Conservation (phyloP, 1,284 basidiomycete genomes). For the Cryptococcus floricola region DNA sequence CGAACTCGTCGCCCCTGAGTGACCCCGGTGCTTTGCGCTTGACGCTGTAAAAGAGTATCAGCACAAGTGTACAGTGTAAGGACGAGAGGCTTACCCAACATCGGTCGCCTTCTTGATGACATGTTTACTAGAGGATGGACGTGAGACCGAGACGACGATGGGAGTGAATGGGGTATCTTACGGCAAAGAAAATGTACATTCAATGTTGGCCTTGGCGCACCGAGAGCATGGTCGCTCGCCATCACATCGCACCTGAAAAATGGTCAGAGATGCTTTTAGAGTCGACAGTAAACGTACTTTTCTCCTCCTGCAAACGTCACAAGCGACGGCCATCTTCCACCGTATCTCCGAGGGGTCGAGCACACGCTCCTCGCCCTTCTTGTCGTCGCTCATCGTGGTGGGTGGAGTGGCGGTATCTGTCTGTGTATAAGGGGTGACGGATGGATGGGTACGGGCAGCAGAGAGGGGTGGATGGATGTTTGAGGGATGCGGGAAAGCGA, state of each 20-base stretch:
- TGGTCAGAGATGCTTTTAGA: neutral
- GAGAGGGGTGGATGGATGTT: too few relatives aligned
- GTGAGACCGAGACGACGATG: neutral
- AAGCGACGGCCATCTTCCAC: constrained; percentile 18
- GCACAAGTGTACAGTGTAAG: too few relatives aligned
- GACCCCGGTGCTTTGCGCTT: too few relatives aligned
- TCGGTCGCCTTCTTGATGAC: constrained; percentile 2
- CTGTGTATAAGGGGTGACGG: too few relatives aligned
- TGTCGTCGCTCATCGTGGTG: neutral
- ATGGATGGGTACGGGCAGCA: too few relatives aligned
- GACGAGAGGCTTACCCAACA: neutral
- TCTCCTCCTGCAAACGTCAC: constrained; percentile 11
- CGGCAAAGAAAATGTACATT: constrained; percentile 13
- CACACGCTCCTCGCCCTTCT: neutral
- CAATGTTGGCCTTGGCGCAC: constrained; percentile 6
- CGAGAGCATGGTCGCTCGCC: constrained; percentile 13
- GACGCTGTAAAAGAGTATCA: too few relatives aligned
- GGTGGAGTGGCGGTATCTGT: neutral
- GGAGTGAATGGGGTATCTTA: constrained; percentile 8
- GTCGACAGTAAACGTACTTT: constrained; percentile 2
- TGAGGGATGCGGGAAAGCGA: neutral
- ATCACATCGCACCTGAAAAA: constrained; percentile 12
- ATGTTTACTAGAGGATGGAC: constrained; percentile 1
- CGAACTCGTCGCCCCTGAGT: too few relatives aligned
- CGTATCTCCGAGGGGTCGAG: constrained; percentile 14